These are phyloP conservation scores for Phragmites australis DNA, from an alignment of 176 grass and related monocot species.

Conservation along the genomic window DNA sequence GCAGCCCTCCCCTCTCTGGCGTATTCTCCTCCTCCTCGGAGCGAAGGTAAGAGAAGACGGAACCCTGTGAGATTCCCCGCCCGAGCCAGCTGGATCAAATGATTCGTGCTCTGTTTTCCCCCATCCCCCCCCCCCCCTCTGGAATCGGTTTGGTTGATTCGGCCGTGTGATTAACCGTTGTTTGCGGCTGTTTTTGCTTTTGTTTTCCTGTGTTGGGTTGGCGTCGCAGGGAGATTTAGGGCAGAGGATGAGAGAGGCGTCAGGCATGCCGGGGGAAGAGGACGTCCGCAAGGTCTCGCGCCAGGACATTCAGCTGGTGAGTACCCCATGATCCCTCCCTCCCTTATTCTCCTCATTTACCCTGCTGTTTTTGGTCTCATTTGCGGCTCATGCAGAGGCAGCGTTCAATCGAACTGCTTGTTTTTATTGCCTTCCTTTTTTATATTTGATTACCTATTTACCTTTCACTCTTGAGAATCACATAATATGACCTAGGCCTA, in stretches of 20 bases:
- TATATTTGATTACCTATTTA: background rate
- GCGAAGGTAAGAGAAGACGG: background rate
- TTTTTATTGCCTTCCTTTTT: background rate
- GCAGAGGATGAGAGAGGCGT: conserved; percentile 24
- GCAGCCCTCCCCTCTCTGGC: no score
- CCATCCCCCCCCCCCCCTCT: background rate
- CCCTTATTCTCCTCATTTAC: background rate
- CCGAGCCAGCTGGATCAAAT: conserved; percentile 17
- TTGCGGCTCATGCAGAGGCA: no score
- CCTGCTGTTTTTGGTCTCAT: background rate
- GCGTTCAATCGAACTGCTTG: background rate
- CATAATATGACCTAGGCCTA: background rate
- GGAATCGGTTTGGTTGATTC: background rate
- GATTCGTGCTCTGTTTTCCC: background rate
- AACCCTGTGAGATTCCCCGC: background rate
- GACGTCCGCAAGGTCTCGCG: conserved; percentile 86
- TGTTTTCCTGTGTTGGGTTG: background rate
- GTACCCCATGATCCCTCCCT: background rate
- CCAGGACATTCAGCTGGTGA: conserved; percentile 95
- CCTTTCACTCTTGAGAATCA: background rate
- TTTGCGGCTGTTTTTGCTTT: background rate
- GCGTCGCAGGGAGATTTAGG: conserved; percentile 26
- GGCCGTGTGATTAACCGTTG: background rate
- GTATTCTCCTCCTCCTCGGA: background rate
- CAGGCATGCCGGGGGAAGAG: conserved; percentile 61